phyloP scores from a whole-genome alignment of 345 rosid genomes.

The Populus tremula region DNA sequence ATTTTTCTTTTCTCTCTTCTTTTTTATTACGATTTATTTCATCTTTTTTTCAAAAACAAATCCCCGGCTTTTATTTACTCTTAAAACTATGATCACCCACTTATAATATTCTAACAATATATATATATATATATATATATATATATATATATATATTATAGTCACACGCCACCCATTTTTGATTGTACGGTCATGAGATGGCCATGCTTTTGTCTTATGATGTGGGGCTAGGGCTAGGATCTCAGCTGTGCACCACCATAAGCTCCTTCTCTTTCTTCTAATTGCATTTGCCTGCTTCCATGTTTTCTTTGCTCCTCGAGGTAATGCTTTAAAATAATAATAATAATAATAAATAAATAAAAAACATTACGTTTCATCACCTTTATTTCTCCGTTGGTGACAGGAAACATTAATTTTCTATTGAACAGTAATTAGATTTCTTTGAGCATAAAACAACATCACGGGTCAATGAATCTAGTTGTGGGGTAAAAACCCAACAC shows the following conservation, averaged over 20 bases:
- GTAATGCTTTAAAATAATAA: background rate
- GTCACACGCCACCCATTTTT: slow-evolving; percentile 20
- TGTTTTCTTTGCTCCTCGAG: background rate
- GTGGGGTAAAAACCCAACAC: too few species aligned
- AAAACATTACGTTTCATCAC: background rate
- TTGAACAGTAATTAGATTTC: too few species aligned
- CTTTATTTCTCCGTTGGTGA: background rate
- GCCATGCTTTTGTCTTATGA: background rate
- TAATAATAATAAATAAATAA: background rate
- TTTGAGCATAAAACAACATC: too few species aligned
- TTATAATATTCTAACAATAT: background rate
- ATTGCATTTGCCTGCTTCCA: background rate
- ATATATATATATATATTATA: background rate
- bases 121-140: background rate
- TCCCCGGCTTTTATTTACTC: background rate
- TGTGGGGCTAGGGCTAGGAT: slow-evolving; percentile 6
- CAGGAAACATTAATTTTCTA: too few species aligned
- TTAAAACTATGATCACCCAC: background rate
- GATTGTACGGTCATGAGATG: slow-evolving; percentile 28
- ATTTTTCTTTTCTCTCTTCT: background rate
- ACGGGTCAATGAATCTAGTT: too few species aligned
- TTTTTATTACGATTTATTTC: too few species aligned
- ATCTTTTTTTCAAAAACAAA: too few species aligned
- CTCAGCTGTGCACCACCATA: background rate
- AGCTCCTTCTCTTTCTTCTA: background rate